These are phyloP conservation scores for Mercurialis annua DNA, from an alignment of 345 rosid species.

Conservation along the genomic window DNA sequence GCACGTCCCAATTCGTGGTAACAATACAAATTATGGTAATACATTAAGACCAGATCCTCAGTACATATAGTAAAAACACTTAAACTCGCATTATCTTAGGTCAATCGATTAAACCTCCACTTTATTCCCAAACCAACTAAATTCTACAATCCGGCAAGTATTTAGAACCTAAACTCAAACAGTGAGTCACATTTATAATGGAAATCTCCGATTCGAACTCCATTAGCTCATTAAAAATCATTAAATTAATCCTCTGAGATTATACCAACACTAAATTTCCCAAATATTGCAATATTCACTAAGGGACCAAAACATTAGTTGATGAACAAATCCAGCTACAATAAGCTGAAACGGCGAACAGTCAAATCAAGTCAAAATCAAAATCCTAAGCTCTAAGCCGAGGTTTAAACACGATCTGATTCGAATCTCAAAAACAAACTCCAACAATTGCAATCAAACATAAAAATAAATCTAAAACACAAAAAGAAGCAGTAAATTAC, in stretches of 20 bases:
- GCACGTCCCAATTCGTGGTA: no score
- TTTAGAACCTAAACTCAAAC: neutral
- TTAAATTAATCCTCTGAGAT: neutral
- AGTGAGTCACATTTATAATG: no score
- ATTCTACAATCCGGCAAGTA: neutral
- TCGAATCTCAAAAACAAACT: slow-evolving; percentile 2
- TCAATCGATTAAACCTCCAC: neutral
- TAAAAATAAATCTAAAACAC: neutral
- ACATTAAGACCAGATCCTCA: no score
- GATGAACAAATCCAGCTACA: neutral
- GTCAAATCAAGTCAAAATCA: neutral
- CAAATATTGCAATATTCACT: neutral
- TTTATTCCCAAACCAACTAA: neutral
- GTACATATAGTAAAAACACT: no score
- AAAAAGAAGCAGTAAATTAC: neutral
- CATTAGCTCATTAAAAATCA: slow-evolving; percentile 1
- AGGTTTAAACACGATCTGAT: slow-evolving; percentile 16
- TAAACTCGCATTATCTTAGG: neutral
- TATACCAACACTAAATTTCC: neutral
- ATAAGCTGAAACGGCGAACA: neutral
- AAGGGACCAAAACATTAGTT: no score
- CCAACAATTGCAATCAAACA: slow-evolving; percentile 2
- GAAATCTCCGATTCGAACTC: no score
- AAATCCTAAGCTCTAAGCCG: slow-evolving; percentile 1
- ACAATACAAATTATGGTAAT: no score